Percentiles rank a stretch among this genome's conserved stretches.
Evolutionary conservation across 768 basidiomycete genomes (phyloP).

Genomic region (Leucocoprinus birnbaumii): DNA sequence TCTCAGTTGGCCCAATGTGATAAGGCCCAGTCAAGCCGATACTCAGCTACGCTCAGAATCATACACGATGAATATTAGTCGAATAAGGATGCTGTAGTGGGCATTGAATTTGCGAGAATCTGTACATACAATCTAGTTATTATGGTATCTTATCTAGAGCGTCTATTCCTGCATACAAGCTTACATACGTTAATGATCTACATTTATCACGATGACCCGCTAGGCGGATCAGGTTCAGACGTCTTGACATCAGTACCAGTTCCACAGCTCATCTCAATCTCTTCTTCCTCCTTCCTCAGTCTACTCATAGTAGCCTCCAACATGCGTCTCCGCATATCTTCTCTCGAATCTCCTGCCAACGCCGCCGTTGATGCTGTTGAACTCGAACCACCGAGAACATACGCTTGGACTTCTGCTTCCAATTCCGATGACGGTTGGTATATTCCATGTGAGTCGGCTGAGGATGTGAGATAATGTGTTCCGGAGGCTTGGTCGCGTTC

Average conservation of each 20-base stretch:
- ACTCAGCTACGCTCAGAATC: no score
- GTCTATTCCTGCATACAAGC: no score
- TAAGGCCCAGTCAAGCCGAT: no score
- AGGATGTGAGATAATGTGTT: conserved; percentile 52
- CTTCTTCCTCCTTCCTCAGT: conserved; percentile 63
- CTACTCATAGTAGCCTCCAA: conserved; percentile 63
- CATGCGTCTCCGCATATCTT: conserved; percentile 54
- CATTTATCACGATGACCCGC: neutral
- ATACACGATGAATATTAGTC: no score
- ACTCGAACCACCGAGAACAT: conserved; percentile 57
- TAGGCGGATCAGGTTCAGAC: conserved; percentile 17
- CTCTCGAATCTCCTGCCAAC: conserved; percentile 38
- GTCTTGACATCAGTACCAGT: conserved; percentile 28
- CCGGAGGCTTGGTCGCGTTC: conserved; percentile 51
- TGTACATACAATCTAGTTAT: no score
- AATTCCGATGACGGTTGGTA: conserved; percentile 45
- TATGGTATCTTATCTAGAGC: no score
- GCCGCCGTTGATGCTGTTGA: conserved; percentile 7
- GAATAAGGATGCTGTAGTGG: no score
- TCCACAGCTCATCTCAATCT: conserved; percentile 70
- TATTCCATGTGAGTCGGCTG: conserved; percentile 3
- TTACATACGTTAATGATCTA: no score
- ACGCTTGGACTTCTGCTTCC: conserved; percentile 51
- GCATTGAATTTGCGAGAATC: no score
- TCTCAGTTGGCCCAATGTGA: no score